Conservation (phyloP, 2,329 filamentous ascomycete genomes). For the Colletotrichum kahawae region DNA sequence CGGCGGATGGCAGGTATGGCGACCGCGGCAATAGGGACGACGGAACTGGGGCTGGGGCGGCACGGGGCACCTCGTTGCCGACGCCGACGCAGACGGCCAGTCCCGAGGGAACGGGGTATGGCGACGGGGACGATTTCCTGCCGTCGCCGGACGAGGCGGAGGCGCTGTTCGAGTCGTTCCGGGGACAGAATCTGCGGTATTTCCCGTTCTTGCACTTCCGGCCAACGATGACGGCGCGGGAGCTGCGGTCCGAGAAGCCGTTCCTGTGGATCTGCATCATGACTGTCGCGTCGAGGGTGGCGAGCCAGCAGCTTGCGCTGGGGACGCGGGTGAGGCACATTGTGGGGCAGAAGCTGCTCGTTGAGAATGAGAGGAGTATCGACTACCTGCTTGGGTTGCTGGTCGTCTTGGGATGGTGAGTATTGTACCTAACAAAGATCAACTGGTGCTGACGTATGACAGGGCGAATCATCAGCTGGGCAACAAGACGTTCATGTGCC, state of each 20-base stretch:
- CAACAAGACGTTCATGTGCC: constrained; percentile 48
- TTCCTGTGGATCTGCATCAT: constrained; percentile 45
- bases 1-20: background rate
- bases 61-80: background rate
- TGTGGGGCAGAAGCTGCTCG: constrained; percentile 27
- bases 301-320: constrained; percentile 28
- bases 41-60: background rate
- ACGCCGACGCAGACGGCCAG: constrained; percentile 12
- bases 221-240: constrained; percentile 16
- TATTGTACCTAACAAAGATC: background rate
- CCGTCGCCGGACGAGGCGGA: constrained; percentile 17
- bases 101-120: background rate
- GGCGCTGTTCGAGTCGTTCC: constrained; percentile 22
- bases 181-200: constrained; percentile 27
- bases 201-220: constrained; percentile 34
- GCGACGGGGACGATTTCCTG: background rate
- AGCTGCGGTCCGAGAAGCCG: constrained; percentile 35
- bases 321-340: constrained; percentile 28
- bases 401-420: constrained; percentile 31
- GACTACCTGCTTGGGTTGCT: constrained; percentile 34
- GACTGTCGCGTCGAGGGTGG: constrained; percentile 29
- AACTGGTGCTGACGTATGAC: background rate
- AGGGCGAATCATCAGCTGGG: constrained; percentile 25
- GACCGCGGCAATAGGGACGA: background rate
- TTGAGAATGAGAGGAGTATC: constrained; percentile 28